Evolutionary conservation across 306 rosid genomes (phyloP), one percentile per base, ranked within the genome.

Genomic region (Boehmeria nivea): DNA sequence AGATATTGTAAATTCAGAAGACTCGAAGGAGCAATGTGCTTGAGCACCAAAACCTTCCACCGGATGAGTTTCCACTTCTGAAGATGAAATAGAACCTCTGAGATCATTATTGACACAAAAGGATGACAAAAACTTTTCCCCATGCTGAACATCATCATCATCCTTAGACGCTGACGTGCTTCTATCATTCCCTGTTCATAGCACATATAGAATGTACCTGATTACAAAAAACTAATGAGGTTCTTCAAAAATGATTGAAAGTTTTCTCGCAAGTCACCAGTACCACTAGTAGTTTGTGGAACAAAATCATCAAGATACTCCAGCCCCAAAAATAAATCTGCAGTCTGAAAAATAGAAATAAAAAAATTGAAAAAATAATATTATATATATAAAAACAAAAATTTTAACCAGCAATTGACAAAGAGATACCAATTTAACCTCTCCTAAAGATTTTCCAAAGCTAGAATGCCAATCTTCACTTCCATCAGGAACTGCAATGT

Each of bases 231-330:
- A 44, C 33, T 17, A 45, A 60, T 18, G n/a, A 58, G 21, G n/a
- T n/a, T n/a, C n/a, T 15, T 54, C 34, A 6, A 17, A 7, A 54
- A 11, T 0, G 19, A 6, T 27, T 15, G n/a, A 0, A 13, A 60
- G 43, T 28, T 1, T 24, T 52, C 23, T 16, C 50, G 51, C 46
- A 21, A 65, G 48, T 73, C 70, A 75, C 80, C 67, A 68, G 69
- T 52, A 68, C 53, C 73, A 49, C 68, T 47, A 17, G 68, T 47
- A 43, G 73, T 60, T 58, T 78, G 83, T 55, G 73, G 21, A 61
- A 63, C 67, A 69, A 70, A 51, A 69, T 69, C 83, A 65, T 72
- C 89, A 59, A 84, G 78, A 47, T 42, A 75, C 60, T 84, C 88
- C 69, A 82, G 67, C 52, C 69, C 91, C 15, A 72, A 74, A 54